Evolutionary conservation across 371 early-diverging fungal species (phyloP).

Genomic region (Sporodiniella umbellata): DNA sequence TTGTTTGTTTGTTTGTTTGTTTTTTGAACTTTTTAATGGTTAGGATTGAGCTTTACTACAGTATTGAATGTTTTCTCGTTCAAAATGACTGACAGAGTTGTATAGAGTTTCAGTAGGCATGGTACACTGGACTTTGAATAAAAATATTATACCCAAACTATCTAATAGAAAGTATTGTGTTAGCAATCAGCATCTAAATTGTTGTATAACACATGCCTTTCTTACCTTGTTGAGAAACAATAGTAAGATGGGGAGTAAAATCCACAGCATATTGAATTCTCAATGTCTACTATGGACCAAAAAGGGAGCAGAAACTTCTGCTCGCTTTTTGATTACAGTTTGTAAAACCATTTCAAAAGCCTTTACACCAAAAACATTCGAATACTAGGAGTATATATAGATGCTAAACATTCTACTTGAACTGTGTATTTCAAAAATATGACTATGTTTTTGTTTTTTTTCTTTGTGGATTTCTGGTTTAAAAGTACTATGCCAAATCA

Average conservation of each 20-base stretch:
- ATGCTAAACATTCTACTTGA: too few relatives aligned
- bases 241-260: background rate
- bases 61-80: background rate
- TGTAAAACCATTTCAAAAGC: too few relatives aligned
- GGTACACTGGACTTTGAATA: background rate
- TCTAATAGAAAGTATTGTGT: background rate
- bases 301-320: too few relatives aligned
- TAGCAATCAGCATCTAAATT: background rate
- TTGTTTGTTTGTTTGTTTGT: too few relatives aligned
- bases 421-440: too few relatives aligned
- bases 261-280: background rate
- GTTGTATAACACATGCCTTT: background rate
- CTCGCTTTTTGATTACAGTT: too few relatives aligned
- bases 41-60: background rate
- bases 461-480: too few relatives aligned
- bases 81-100: background rate
- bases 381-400: too few relatives aligned
- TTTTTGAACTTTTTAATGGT: background rate
- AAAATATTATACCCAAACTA: background rate
- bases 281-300: background rate
- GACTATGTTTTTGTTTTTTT: too few relatives aligned
- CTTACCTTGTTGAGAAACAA: background rate
- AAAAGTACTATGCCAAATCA: too few relatives aligned
- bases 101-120: background rate
- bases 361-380: too few relatives aligned